A percentile compares a stretch with the other conserved stretches of the same genome.
phyloP scores from a whole-genome alignment of 805 yeast genomes.

The Nakazawaea holstii region DNA sequence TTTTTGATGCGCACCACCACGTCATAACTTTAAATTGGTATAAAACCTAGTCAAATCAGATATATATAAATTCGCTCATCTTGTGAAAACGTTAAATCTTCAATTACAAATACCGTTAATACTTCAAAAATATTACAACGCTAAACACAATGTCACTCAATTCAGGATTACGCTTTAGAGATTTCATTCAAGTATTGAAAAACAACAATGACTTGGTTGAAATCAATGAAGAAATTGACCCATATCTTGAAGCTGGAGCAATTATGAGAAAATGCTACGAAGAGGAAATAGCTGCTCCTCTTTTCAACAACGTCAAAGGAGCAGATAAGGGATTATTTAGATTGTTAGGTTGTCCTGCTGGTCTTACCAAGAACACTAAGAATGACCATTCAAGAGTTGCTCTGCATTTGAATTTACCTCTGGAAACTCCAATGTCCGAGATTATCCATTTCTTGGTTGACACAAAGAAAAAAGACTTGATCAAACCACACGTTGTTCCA shows the following conservation, averaged over 20 bases:
- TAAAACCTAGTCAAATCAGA: too few species aligned
- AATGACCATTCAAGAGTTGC: constrained; percentile 24
- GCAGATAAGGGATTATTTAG: constrained; percentile 16
- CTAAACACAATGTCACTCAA: constrained; percentile 9
- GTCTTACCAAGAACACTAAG: constrained; percentile 15
- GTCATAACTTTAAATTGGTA: too few species aligned
- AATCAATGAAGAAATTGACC: constrained; percentile 20
- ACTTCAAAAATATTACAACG: background rate
- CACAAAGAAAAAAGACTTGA: constrained; percentile 13
- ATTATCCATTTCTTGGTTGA: constrained; percentile 19
- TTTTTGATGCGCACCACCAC: too few species aligned
- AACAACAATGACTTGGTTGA: constrained; percentile 21
- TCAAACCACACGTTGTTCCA: constrained; percentile 15
- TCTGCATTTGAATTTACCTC: constrained; percentile 18
- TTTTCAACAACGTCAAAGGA: constrained; percentile 19
- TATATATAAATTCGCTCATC: too few species aligned
- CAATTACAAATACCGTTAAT: too few species aligned
- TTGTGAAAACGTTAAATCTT: too few species aligned
- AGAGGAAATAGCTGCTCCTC: constrained; percentile 19
- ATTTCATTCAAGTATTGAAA: constrained; percentile 19
- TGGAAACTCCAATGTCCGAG: constrained; percentile 18
- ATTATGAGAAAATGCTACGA: constrained; percentile 23
- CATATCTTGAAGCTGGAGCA: constrained; percentile 23
- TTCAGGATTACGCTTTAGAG: constrained; percentile 21
- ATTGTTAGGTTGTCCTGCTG: constrained; percentile 21